Evolutionary conservation across 2,329 filamentous ascomycete genomes (phyloP), one percentile per base, ranked within the genome.

Genomic region (Cladosporium sp.): DNA sequence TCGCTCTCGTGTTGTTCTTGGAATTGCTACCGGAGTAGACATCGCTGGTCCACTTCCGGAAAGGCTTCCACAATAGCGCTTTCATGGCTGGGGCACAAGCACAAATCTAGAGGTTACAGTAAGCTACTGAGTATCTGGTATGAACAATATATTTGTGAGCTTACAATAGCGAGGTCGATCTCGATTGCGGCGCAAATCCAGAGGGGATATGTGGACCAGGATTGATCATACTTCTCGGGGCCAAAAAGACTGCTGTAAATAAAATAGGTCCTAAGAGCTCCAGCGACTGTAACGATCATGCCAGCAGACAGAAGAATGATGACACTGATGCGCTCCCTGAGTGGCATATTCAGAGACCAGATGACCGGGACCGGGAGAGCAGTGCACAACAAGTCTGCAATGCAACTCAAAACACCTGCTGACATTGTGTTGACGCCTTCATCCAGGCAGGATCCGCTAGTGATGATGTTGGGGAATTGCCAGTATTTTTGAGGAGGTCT

Each of bases 101-200:
- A 53, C 67, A 70, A 15, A 70, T 65, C 22, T 27, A 27, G 4
- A 4, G 22, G 9, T 27, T 27, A 27, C 22, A 27, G 22, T 27
- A 27, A 27, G 22, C n/a, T n/a, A n/a, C n/a, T 27, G 12, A 29
- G 42, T 19, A 35, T 16, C 13, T 5, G 22, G 4, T 49, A 4
- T 30, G 16, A 12, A 3, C 25, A 32, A n/a, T 19, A n/a, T n/a
- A n/a, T n/a, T n/a, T n/a, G 4, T n/a, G 25, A 3, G 66, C 70
- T 58, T 57, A 73, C 69, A n/a, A 75, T 66, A 8, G 69, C 72
- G 6, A 75, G 53, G 51, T 75, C 70, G 7, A 74, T 69, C 55
- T 75, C 72, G 2, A 75, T 67, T 0, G 70, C 67, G 4, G 72
- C 71, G 38, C 66, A 66, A n/a, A 75, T 73, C 70, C 72, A 75